Conservation (phyloP, 1,284 basidiomycete species). For the Leccinum angustisporum region DNA sequence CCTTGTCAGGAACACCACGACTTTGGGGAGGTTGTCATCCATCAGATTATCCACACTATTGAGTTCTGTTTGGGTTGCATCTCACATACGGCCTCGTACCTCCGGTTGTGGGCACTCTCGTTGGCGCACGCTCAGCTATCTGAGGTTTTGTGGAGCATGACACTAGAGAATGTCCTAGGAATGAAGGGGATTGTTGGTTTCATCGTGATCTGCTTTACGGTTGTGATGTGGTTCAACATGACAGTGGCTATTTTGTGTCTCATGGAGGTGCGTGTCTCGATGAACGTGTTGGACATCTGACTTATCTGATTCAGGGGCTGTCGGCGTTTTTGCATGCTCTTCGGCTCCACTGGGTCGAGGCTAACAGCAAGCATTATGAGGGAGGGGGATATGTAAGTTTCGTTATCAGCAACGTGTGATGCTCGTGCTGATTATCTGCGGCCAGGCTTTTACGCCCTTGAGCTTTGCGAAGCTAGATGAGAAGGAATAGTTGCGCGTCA, state of each 20-base stretch:
- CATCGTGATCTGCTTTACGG: conserved; percentile 66
- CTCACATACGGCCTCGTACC: conserved; percentile 98
- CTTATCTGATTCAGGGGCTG: conserved; percentile 59
- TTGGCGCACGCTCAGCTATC: conserved; percentile 97
- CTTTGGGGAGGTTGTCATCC: conserved; percentile 92
- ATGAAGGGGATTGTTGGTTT: conserved; percentile 56
- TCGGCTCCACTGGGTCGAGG: conserved; percentile 97
- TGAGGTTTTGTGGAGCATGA: conserved; percentile 93
- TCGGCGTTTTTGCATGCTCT: conserved; percentile 96
- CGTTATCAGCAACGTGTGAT: conserved; percentile 21
- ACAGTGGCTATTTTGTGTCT: conserved; percentile 83
- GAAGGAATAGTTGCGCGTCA: conserved; percentile 21
- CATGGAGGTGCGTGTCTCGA: conserved; percentile 76
- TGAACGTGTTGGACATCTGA: conserved; percentile 21
- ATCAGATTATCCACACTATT: conserved; percentile 97
- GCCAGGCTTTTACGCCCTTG: conserved; percentile 64
- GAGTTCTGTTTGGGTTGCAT: conserved; percentile 99
- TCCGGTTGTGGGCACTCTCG: conserved; percentile 98
- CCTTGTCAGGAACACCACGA: conserved; percentile 71
- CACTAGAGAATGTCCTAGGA: conserved; percentile 59
- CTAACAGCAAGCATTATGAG: conserved; percentile 95
- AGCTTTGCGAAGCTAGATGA: conserved; percentile 58
- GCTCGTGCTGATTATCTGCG: conserved; percentile 33
- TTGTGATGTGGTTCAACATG: conserved; percentile 77
- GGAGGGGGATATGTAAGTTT: conserved; percentile 82